These are phyloP conservation scores for Neurospora cerealis DNA, from an alignment of 495 filamentous ascomycete species.

Conservation along the genomic window DNA sequence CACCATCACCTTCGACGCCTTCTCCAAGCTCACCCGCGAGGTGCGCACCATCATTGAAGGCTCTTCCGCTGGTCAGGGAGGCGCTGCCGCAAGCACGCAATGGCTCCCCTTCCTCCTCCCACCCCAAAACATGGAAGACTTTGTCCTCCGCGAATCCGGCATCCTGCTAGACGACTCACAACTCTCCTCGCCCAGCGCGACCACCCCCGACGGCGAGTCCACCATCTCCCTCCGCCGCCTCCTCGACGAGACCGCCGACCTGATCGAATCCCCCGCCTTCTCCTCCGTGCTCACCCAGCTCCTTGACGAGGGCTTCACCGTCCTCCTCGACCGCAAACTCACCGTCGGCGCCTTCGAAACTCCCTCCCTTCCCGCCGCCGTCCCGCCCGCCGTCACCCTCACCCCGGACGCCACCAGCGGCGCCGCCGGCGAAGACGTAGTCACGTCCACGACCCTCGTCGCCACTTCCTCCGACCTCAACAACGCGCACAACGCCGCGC, in stretches of 20 bases:
- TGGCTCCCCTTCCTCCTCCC: conserved; percentile 88
- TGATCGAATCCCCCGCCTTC: conserved; percentile 89
- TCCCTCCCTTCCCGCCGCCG: conserved; percentile 31
- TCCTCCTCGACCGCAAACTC: conserved; percentile 69
- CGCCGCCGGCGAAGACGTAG: neutral
- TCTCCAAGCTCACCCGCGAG: conserved; percentile 68
- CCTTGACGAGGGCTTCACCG: conserved; percentile 77
- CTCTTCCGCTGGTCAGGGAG: conserved; percentile 43
- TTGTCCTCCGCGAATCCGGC: conserved; percentile 75
- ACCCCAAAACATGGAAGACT: conserved; percentile 60
- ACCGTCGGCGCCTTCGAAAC: conserved; percentile 66
- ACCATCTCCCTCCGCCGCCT: conserved; percentile 64
- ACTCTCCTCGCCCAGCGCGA: neutral
- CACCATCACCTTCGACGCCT: conserved; percentile 64
- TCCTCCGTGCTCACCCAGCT: conserved; percentile 71
- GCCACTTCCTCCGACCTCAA: neutral
- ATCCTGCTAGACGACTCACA: conserved; percentile 46
- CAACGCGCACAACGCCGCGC: neutral
- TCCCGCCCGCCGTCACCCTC: neutral
- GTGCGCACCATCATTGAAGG: conserved; percentile 81
- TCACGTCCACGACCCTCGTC: neutral
- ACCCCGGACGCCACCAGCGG: neutral
- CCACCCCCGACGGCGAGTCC: conserved; percentile 17
- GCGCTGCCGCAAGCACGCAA: conserved; percentile 35
- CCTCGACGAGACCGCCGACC: conserved; percentile 91